These are phyloP conservation scores for Botrytis sinoallii DNA, from an alignment of 2,329 filamentous ascomycete genomes.

Conservation along the genomic window DNA sequence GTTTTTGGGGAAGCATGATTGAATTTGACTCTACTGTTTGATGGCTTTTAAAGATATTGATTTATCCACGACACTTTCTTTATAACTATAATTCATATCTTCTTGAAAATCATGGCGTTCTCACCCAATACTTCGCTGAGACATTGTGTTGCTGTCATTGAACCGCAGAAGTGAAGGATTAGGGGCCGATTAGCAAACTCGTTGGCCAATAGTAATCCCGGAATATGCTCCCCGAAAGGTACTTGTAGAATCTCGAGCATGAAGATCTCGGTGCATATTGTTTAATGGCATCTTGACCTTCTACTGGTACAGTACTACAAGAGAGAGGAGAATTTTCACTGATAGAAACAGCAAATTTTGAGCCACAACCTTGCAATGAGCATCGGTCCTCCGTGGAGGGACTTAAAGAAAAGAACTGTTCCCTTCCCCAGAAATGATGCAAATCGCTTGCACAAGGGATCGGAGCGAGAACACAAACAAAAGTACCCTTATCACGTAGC, in stretches of 20 bases:
- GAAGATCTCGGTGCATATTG: background rate
- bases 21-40: background rate
- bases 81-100: too few relatives aligned
- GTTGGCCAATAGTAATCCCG: background rate
- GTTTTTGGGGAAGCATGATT: background rate
- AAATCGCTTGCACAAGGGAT: background rate
- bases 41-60: background rate
- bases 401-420: background rate
- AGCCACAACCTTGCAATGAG: background rate
- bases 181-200: background rate
- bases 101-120: too few relatives aligned
- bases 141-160: background rate
- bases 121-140: background rate
- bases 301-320: background rate
- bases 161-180: background rate
- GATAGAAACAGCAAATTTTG: background rate
- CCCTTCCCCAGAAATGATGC: rapidly evolving
- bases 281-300: background rate
- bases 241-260: background rate
- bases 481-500: background rate
- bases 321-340: background rate
- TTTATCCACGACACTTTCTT: background rate
- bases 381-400: background rate
- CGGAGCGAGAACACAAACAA: background rate
- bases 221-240: background rate